phyloP scores from a whole-genome alignment of 495 filamentous ascomycete genomes.

The Xylaria telfairii region DNA sequence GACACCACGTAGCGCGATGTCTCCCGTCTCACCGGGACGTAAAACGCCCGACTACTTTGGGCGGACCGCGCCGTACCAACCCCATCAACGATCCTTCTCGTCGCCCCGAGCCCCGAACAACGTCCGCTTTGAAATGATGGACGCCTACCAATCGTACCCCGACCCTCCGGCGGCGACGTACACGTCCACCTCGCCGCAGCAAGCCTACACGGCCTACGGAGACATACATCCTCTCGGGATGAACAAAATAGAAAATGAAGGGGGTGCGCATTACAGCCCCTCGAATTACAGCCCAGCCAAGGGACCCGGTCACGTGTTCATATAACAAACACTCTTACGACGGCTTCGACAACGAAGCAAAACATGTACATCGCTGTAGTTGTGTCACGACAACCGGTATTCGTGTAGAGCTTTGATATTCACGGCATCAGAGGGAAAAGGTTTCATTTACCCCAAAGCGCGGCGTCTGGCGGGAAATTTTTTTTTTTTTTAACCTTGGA shows the following conservation, averaged over 20 bases:
- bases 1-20: slow-evolving; percentile 53
- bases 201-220: slow-evolving; percentile 34
- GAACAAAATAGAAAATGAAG: slow-evolving; percentile 51
- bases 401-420: slow-evolving; percentile 8
- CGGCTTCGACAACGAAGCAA: slow-evolving; percentile 8
- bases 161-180: slow-evolving; percentile 24
- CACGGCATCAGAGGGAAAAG: slow-evolving; percentile 7
- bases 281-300: slow-evolving; percentile 33
- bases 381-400: not conserved
- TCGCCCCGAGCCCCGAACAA: slow-evolving; percentile 51
- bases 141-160: slow-evolving; percentile 38
- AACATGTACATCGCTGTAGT: slow-evolving; percentile 16
- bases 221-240: slow-evolving; percentile 55
- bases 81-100: slow-evolving; percentile 54
- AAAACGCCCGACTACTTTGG: slow-evolving; percentile 58
- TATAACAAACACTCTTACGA: slow-evolving; percentile 29
- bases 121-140: slow-evolving; percentile 47
- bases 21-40: slow-evolving; percentile 42
- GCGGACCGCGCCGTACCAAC: slow-evolving; percentile 51
- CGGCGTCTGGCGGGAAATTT: slow-evolving; percentile 23
- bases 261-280: slow-evolving; percentile 29
- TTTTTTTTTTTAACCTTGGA: no score
- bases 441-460: slow-evolving; percentile 23
- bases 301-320: slow-evolving; percentile 36
- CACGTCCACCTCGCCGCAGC: slow-evolving; percentile 30